These are phyloP conservation scores for Anacardium occidentale DNA, from an alignment of 345 rosid genomes.

Conservation along the genomic window DNA sequence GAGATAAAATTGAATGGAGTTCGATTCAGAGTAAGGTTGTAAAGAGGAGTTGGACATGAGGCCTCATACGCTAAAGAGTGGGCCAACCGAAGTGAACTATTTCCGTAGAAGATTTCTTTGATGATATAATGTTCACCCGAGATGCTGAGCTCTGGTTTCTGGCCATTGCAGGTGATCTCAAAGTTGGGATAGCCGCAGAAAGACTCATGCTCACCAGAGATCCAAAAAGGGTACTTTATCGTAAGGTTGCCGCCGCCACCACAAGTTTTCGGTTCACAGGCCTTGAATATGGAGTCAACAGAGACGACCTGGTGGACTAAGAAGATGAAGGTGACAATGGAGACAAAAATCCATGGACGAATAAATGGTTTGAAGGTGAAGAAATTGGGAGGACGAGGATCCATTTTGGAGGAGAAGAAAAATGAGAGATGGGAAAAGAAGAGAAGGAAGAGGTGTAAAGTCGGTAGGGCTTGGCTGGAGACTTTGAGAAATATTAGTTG, in stretches of 20 bases:
- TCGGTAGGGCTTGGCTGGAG: slow-evolving; percentile 21
- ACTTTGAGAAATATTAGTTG: not conserved
- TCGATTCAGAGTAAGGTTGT: slow-evolving; percentile 40
- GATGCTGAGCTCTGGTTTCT: slow-evolving; percentile 39
- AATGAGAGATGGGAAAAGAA: not conserved
- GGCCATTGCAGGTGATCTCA: slow-evolving; percentile 38
- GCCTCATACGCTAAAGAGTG: slow-evolving; percentile 35
- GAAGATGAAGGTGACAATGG: slow-evolving; percentile 25
- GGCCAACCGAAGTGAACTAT: slow-evolving; percentile 33
- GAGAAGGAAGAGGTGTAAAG: slow-evolving; percentile 15
- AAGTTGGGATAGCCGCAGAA: slow-evolving; percentile 55
- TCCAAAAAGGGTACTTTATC: slow-evolving; percentile 54
- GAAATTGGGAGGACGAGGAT: slow-evolving; percentile 18
- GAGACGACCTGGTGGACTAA: slow-evolving; percentile 26
- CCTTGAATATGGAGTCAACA: slow-evolving; percentile 34
- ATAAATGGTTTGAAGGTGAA: slow-evolving; percentile 15
- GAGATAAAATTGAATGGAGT: slow-evolving; percentile 43
- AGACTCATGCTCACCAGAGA: slow-evolving; percentile 34
- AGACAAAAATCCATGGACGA: not conserved
- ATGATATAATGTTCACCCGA: slow-evolving; percentile 43
- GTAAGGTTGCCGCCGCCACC: slow-evolving; percentile 44
- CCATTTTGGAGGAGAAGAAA: slow-evolving; percentile 29
- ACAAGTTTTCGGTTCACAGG: slow-evolving; percentile 48
- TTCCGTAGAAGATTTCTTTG: slow-evolving; percentile 36
- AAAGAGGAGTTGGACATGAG: slow-evolving; percentile 40